Base-by-base conservation (phyloP, 495 filamentous ascomycete species). In the Penicillium mononematosum region DNA sequence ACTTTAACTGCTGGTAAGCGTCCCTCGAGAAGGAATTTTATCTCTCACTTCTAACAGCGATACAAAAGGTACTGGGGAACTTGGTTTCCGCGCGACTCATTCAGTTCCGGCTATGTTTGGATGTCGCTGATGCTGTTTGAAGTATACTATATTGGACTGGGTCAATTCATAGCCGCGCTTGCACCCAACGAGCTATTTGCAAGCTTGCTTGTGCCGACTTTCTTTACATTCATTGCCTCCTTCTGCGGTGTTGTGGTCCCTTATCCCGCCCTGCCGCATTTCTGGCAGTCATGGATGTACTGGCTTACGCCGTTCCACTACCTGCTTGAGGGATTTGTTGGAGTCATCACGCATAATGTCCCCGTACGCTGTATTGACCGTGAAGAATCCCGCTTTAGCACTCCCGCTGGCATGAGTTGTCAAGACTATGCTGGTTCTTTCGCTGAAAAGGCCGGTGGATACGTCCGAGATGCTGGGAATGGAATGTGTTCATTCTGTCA, bases 91-190 rank as follows among this genome's bases (percentile, higher is more conserved):
- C 64, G 83, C 19, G 66, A 70, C 50, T 76, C 75, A 2, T 86
- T 87, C 61, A 76, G 67, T 6, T 76, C 78, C 3, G 86, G 81
- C 6, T 84, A 76, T 43, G 69, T 77, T 11, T 86, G 80, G 77
- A 74, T 88, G 68, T 68, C 81, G 47, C 68, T 89, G 6, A 81
- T 88, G 68, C 67, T 88, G 8, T 91, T 86, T 67, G 86, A 92
- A 66, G 59, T 89, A 31, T 92, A 81, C 70, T 91, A 90, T 60
- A 75, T 90, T 49, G 78, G 83, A 24, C 85, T 92, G 58, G 87
- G 87, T 1, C 88, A 91, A 69, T 84, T 85, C 58, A 90, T 94
- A 45, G 90, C 90, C 0, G 77, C 89, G 0, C 79, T 91, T 58
- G 75, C 83, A 11, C 88, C 89, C 0, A 90, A 90, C 66, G 83